Conservation (phyloP, 148 eudicot species). For the Cornus suecica region DNA sequence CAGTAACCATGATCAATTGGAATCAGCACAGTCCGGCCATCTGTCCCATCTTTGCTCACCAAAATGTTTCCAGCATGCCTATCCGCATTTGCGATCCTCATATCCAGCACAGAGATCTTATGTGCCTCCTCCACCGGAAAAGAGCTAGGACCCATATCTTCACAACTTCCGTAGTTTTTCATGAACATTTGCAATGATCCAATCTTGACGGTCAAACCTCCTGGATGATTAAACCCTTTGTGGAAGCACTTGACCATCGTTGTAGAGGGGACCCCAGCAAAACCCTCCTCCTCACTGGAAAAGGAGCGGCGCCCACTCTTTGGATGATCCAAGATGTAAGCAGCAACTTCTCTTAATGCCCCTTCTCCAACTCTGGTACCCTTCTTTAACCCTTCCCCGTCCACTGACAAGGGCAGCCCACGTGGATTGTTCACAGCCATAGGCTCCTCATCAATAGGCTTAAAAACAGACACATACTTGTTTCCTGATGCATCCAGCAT, state of each 20-base stretch:
- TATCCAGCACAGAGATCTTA: conserved; percentile 84
- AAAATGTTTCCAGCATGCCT: conserved; percentile 93
- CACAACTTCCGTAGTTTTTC: conserved; percentile 83
- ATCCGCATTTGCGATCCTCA: conserved; percentile 95
- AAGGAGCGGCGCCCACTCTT: conserved; percentile 54
- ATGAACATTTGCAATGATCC: conserved; percentile 92
- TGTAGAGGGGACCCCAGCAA: conserved; percentile 93
- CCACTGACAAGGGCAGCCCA: conserved; percentile 60
- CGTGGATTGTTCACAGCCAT: conserved; percentile 88
- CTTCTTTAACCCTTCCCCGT: conserved; percentile 95
- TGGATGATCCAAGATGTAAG: conserved; percentile 85
- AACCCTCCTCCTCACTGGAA: conserved; percentile 62
- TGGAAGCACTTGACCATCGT: conserved; percentile 65
- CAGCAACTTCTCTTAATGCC: conserved; percentile 88
- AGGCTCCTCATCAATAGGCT: conserved; percentile 96
- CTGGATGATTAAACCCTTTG: conserved; percentile 72
- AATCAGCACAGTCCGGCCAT: conserved; percentile 50
- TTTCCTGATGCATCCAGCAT: conserved; percentile 63
- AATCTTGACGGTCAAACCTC: conserved; percentile 43
- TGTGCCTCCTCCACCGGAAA: conserved; percentile 91
- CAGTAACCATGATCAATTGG: conserved; percentile 98
- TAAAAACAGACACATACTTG: conserved; percentile 77
- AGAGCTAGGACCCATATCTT: conserved; percentile 81
- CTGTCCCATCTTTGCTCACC: conserved; percentile 56
- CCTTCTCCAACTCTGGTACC: conserved; percentile 95